Conservation (phyloP, 164 flowering plant genomes). For the Nymphaea colorata region DNA sequence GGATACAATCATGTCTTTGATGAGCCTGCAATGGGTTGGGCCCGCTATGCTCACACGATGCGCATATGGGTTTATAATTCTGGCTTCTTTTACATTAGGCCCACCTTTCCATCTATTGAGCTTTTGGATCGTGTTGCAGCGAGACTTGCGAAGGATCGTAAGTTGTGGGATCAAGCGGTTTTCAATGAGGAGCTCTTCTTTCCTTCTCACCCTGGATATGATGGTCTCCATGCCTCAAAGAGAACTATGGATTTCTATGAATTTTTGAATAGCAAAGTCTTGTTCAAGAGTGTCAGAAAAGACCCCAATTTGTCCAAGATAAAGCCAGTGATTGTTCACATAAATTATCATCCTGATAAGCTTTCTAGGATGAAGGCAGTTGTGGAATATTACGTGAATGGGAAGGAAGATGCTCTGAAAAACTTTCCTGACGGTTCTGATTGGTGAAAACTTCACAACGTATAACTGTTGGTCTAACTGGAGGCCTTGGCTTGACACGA, state of each 20-base stretch:
- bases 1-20: constrained; percentile 82
- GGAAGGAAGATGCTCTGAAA: constrained; percentile 75
- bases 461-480: background rate
- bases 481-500: background rate
- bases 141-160: constrained; percentile 30
- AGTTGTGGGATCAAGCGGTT: constrained; percentile 90
- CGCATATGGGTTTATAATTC: constrained; percentile 95
- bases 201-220: constrained; percentile 88
- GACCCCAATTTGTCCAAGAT: constrained; percentile 49
- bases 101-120: constrained; percentile 86
- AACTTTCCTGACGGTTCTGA: constrained; percentile 85
- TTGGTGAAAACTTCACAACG: constrained; percentile 15
- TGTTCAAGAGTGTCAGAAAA: constrained; percentile 74
- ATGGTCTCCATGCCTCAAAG: constrained; percentile 81
- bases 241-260: constrained; percentile 77
- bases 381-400: constrained; percentile 64
- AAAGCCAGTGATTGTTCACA: constrained; percentile 80
- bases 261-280: constrained; percentile 87
- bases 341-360: constrained; percentile 93
- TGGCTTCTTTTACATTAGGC: constrained; percentile 89
- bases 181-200: constrained; percentile 86
- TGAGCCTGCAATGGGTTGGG: constrained; percentile 94
- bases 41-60: constrained; percentile 91
- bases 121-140: constrained; percentile 86
- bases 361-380: constrained; percentile 80